A percentile compares a stretch with the other conserved stretches of the same genome.
phyloP scores from a whole-genome alignment of 2,329 filamentous ascomycete genomes.

The Talaromyces amestolkiae region DNA sequence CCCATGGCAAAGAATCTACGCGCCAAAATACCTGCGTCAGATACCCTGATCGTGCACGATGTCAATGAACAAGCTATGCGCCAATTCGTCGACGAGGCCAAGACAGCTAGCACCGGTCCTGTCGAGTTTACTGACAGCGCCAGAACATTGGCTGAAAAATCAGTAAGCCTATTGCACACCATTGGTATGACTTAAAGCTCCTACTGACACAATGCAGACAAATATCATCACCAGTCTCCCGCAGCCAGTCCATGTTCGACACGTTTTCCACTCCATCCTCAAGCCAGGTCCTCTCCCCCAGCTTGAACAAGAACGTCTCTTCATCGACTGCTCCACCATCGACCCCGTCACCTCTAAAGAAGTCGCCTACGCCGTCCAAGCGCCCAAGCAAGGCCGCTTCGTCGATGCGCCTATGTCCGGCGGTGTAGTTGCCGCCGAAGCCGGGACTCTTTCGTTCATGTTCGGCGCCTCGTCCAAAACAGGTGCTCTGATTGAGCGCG shows the following conservation, averaged over 20 bases:
- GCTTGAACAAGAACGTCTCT: conserved; percentile 64
- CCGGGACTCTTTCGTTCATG: conserved; percentile 94
- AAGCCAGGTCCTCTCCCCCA: conserved; percentile 53
- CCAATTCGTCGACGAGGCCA: conserved; percentile 57
- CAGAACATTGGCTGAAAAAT: conserved; percentile 63
- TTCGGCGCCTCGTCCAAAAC: conserved; percentile 64
- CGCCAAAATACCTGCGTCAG: conserved; percentile 61
- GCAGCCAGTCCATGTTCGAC: conserved; percentile 81
- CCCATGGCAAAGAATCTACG: conserved; percentile 71
- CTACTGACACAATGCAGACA: background rate
- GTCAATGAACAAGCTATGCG: conserved; percentile 58
- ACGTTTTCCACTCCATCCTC: conserved; percentile 76
- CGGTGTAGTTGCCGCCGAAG: conserved; percentile 84
- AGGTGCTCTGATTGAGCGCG: conserved; percentile 57
- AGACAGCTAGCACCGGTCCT: conserved; percentile 42
- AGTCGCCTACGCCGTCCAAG: conserved; percentile 69
- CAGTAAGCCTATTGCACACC: conserved; percentile 51
- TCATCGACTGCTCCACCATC: conserved; percentile 96
- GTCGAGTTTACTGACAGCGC: conserved; percentile 58
- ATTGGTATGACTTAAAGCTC: background rate
- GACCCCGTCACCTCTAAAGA: conserved; percentile 80
- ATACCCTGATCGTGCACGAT: conserved; percentile 65
- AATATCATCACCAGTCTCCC: conserved; percentile 80
- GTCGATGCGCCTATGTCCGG: conserved; percentile 97
- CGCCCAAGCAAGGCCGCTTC: conserved; percentile 69